Conservation (phyloP, 495 filamentous ascomycete genomes). For the Barbatosphaeria neglecta region DNA sequence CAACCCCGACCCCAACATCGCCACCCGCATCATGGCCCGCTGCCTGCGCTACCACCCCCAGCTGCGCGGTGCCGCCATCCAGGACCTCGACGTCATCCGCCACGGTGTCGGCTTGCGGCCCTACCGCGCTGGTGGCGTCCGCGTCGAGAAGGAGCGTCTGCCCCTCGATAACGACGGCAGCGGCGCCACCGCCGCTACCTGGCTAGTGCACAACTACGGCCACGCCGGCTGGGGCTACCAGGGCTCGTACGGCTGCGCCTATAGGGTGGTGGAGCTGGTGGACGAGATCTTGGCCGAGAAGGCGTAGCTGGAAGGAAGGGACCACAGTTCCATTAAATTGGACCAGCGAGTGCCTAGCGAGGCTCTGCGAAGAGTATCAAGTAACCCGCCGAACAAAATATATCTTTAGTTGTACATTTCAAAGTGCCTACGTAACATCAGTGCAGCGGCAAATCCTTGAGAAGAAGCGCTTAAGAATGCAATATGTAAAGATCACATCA, state of each 20-base stretch:
- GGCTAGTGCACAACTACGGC: slow-evolving; percentile 91
- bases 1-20: slow-evolving; percentile 68
- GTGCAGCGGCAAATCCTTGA: too few species aligned
- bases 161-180: slow-evolving; percentile 40
- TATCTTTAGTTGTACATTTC: too few species aligned
- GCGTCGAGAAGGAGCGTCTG: slow-evolving; percentile 83
- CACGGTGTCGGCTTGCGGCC: slow-evolving; percentile 86
- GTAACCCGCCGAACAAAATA: slow-evolving; percentile 1
- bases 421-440: too few species aligned
- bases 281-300: slow-evolving; percentile 33
- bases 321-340: too few species aligned
- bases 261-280: slow-evolving; percentile 58
- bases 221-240: slow-evolving; percentile 94
- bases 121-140: slow-evolving; percentile 57
- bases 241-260: slow-evolving; percentile 71
- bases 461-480: too few species aligned
- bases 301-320: background rate
- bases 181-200: too few species aligned
- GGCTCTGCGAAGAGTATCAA: background rate
- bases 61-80: slow-evolving; percentile 63
- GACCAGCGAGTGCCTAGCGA: too few species aligned
- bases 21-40: slow-evolving; percentile 81
- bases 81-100: slow-evolving; percentile 73
- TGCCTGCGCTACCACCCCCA: slow-evolving; percentile 59
- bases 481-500: too few species aligned